Conservation (phyloP, 2,329 filamentous ascomycete genomes). For the Fusarium albidum region DNA sequence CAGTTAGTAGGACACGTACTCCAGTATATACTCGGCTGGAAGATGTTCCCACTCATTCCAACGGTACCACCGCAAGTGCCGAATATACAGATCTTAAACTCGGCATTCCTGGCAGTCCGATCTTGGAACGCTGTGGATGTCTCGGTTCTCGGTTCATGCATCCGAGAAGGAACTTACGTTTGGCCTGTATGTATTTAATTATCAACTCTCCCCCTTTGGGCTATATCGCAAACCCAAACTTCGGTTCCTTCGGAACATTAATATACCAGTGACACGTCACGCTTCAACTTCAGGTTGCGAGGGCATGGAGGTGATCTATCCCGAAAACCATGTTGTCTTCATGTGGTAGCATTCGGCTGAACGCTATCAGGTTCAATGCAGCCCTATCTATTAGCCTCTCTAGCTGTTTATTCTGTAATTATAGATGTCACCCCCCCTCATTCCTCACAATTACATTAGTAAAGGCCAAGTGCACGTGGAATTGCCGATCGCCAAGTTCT, state of each 20-base stretch:
- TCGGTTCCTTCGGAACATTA: slow-evolving; percentile 15
- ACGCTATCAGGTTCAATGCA: slow-evolving; percentile 15
- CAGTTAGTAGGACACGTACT: too few species aligned
- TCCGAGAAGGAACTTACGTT: too few species aligned
- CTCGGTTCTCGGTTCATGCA: slow-evolving; percentile 5
- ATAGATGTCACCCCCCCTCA: neutral
- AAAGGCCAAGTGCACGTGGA: slow-evolving; percentile 1
- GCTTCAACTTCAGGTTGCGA: neutral
- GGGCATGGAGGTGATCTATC: slow-evolving; percentile 16
- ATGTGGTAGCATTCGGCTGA: slow-evolving; percentile 16
- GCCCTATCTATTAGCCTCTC: slow-evolving; percentile 9
- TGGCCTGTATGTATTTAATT: too few species aligned
- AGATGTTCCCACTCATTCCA: neutral
- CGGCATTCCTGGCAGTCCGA: slow-evolving; percentile 13
- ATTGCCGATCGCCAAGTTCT: neutral
- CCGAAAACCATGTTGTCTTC: slow-evolving; percentile 3
- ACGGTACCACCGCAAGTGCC: slow-evolving; percentile 27
- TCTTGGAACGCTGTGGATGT: slow-evolving; percentile 1
- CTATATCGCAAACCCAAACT: neutral
- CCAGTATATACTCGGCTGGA: too few species aligned
- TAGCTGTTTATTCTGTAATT: neutral
- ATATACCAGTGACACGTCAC: neutral
- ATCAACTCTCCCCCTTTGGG: neutral
- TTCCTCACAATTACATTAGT: too few species aligned
- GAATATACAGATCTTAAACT: slow-evolving; percentile 9